Base-by-base conservation (phyloP, 1,139 yeast genomes). In the Debaryomyces fabryi region DNA sequence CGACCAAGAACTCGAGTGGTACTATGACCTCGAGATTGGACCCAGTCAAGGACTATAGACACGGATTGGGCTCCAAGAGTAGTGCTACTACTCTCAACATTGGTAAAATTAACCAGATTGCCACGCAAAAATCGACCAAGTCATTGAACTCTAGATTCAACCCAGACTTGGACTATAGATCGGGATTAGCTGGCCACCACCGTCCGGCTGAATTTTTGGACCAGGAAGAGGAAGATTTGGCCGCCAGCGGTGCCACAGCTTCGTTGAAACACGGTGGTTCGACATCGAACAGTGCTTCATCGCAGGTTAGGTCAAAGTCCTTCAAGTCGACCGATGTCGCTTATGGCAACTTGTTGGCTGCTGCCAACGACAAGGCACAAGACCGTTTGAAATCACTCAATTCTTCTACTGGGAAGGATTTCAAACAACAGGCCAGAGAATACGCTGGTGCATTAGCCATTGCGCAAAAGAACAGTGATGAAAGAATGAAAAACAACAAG, bases 381-480 rank as follows among this genome's bases (percentile, higher is more conserved):
- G 72, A 69, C 41, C 72, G 86, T 42, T 68, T 86, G 55, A 62
- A 67, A 44, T 57, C 69, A 15, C 60, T 81, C 46, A 68, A 68
- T 46, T 62, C 68, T 34, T 45, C 58, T 3, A 65, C 66, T 32
- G 71, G 71, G 23, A 59, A 54, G 30, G 72, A 72, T 59, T 62
- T 72, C 63, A 66, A 69, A 58, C 67, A 69, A 44, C 74, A 75
- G 56, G 81, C 79, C 29, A 74, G 71, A 51, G 60, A 66, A 47
- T 76, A 76, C 56, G 79, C 79, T 44, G 62, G 64, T 52, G 81
- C 81, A 1, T 69, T 76, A 50, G 79, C 86, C 7, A 70, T 87
- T 57, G 97, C 97, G 2, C 88, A 87, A 63, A 79, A 80, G 58
- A 81, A 83, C 55, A 71, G 79, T 49, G 79, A 78, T 49, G 83